phyloP scores from a whole-genome alignment of 2,329 filamentous ascomycete genomes.

The Fusarium tanahbumbuense region DNA sequence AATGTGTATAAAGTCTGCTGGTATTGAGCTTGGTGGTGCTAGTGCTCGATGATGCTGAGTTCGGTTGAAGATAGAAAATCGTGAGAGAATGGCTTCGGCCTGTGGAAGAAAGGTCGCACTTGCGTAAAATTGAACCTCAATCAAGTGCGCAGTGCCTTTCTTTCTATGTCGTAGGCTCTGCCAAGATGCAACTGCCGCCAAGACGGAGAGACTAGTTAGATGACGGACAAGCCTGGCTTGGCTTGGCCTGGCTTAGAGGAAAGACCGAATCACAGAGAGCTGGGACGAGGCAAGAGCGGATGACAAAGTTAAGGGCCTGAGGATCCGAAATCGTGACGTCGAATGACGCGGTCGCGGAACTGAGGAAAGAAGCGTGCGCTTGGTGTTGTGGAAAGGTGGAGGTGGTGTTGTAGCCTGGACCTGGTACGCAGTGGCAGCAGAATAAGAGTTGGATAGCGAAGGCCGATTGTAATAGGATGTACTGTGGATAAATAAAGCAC shows the following conservation, averaged over 20 bases:
- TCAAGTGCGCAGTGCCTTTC: conserved; percentile 19
- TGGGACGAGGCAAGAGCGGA: not conserved
- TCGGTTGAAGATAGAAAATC: conserved; percentile 5
- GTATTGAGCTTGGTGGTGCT: too few species aligned
- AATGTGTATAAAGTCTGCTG: too few species aligned
- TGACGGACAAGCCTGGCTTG: conserved; percentile 35
- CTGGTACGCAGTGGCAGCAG: conserved; percentile 15
- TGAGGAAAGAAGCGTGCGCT: conserved; percentile 7
- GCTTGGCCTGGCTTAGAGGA: conserved; percentile 19
- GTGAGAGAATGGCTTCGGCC: not conserved
- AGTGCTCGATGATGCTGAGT: not conserved
- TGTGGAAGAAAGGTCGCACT: conserved; percentile 16
- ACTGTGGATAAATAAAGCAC: conserved; percentile 10
- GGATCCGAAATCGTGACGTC: conserved; percentile 16
- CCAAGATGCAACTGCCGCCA: conserved; percentile 37
- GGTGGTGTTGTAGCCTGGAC: conserved; percentile 15
- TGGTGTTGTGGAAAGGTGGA: not conserved
- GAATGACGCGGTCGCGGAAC: conserved; percentile 13
- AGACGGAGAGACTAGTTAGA: conserved; percentile 32
- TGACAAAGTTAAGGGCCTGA: not conserved
- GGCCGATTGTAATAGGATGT: not conserved
- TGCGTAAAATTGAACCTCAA: conserved; percentile 23
- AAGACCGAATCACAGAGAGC: conserved; percentile 30
- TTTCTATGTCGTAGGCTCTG: conserved; percentile 22
- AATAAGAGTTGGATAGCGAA: conserved; percentile 8